Conservation (phyloP, 345 rosid species). For the Brassica nigra region DNA sequence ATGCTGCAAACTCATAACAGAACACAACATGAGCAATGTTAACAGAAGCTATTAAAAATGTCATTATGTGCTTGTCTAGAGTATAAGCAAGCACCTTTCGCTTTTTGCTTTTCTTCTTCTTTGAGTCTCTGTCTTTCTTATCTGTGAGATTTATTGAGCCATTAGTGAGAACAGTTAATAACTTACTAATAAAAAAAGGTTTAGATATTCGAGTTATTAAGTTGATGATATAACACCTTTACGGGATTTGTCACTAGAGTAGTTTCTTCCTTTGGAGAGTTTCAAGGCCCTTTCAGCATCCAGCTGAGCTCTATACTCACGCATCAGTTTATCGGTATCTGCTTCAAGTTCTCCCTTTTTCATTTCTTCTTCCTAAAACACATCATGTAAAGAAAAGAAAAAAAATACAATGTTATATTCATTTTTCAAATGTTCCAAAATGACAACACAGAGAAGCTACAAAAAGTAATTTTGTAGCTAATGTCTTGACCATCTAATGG, state of each 20-base stretch:
- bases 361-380: constrained; percentile 77
- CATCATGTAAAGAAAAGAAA: constrained; percentile 7
- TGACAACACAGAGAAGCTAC: constrained; percentile 7
- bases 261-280: constrained; percentile 94
- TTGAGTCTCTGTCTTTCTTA: constrained; percentile 75
- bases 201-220: not conserved
- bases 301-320: constrained; percentile 89
- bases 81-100: constrained; percentile 57
- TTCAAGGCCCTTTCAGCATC: constrained; percentile 95
- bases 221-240: constrained; percentile 49
- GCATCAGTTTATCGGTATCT: constrained; percentile 95
- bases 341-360: constrained; percentile 86
- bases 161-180: too few relatives aligned
- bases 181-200: constrained; percentile 35
- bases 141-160: constrained; percentile 46
- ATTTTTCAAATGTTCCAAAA: not conserved
- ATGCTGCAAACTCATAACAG: constrained; percentile 53
- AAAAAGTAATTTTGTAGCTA: not conserved
- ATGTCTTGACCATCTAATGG: not conserved
- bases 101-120: constrained; percentile 76
- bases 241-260: constrained; percentile 63
- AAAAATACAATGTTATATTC: not conserved
- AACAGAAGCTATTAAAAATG: not conserved
- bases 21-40: not conserved
- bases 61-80: not conserved